Percentiles rank a stretch among this genome's conserved stretches.
Conservation (phyloP, 2,329 filamentous ascomycete species). For the Periconia sp. region DNA sequence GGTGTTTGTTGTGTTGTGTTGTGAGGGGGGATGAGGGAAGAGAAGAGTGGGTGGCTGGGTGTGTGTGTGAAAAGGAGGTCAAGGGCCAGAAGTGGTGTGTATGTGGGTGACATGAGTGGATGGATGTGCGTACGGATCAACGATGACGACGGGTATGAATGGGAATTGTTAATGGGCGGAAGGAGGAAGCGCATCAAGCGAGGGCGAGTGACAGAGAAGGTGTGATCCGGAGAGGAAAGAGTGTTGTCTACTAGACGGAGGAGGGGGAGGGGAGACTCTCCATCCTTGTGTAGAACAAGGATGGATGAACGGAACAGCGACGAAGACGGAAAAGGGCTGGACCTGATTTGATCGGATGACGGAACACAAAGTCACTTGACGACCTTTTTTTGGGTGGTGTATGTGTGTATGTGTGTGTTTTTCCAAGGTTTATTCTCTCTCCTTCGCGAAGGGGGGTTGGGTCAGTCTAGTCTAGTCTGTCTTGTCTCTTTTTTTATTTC, state of each 20-base stretch:
- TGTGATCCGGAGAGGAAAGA: not conserved
- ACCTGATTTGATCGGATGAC: not conserved
- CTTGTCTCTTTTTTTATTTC: too few relatives aligned
- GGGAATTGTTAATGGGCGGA: not conserved
- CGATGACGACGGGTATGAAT: not conserved
- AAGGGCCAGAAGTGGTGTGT: not conserved
- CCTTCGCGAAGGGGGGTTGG: too few relatives aligned
- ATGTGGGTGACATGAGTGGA: not conserved
- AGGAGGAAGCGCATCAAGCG: not conserved
- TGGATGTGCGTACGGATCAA: not conserved
- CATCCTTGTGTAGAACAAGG: not conserved
- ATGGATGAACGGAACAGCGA: not conserved
- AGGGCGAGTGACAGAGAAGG: not conserved
- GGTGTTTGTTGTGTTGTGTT: not conserved
- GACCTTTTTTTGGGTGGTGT: too few relatives aligned
- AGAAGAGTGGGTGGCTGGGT: not conserved
- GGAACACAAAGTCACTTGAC: not conserved
- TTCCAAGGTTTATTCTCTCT: too few relatives aligned
- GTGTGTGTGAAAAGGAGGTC: not conserved
- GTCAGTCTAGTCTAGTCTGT: too few relatives aligned
- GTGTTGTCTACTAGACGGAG: not conserved
- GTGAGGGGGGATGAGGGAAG: not conserved
- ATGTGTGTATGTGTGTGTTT: too few relatives aligned
- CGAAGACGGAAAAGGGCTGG: not conserved
- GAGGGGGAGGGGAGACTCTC: not conserved